phyloP scores from a whole-genome alignment of 176 grass and related monocot species.

The Chloris gayana region DNA sequence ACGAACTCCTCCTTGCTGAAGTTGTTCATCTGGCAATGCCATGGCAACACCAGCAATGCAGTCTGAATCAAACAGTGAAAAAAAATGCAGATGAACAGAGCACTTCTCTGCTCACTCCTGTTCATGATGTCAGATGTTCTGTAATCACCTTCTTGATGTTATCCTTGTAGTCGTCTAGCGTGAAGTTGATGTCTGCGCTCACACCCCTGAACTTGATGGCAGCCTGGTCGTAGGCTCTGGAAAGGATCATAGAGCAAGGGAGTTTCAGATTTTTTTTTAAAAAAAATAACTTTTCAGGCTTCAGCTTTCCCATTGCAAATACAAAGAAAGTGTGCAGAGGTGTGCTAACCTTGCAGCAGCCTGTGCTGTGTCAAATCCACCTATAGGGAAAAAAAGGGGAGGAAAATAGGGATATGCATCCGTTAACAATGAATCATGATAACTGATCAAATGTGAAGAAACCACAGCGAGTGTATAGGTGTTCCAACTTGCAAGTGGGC shows the following conservation, averaged over 20 bases:
- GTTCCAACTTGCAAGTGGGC: background rate
- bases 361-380: constrained; percentile 62
- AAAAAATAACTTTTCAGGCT: background rate
- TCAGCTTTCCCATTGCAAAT: background rate
- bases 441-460: background rate
- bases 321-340: background rate
- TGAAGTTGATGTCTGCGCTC: constrained; percentile 65
- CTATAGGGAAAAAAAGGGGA: constrained; percentile 24
- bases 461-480: background rate
- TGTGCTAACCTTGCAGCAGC: constrained; percentile 56
- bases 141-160: constrained; percentile 56
- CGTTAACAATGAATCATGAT: background rate
- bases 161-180: constrained; percentile 51
- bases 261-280: too few relatives aligned
- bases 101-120: background rate
- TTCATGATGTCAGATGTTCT: background rate
- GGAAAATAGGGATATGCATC: background rate
- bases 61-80: background rate
- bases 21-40: constrained; percentile 54
- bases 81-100: background rate
- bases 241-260: background rate
- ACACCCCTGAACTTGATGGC: constrained; percentile 71
- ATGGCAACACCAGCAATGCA: background rate
- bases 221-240: constrained; percentile 66
- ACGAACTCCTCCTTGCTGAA: constrained; percentile 77